Base-by-base conservation (phyloP, 192 early-diverging fungal species). In the Gonapodya prolifera region DNA sequence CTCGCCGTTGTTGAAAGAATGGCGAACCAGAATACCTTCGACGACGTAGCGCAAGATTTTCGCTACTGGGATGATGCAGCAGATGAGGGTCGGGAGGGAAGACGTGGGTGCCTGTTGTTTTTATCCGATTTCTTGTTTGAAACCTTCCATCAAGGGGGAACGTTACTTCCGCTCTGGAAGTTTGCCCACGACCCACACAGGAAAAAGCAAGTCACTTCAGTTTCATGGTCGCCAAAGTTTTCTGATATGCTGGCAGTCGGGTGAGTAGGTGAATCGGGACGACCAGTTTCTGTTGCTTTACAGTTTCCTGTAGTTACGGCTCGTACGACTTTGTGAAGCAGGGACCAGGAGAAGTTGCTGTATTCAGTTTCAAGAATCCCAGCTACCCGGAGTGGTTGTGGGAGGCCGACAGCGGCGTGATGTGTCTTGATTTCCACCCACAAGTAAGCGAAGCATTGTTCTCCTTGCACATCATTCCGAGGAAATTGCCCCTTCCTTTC, bases 1-100 rank as follows among this genome's bases (percentile, higher is more conserved):
- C 79, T 90, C 33, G 83, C 81, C 34, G 85, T 87, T 34, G 81
- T 87, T 35, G 89, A 90, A 78, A 77, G 89, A 30, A 90, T 90
- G 89, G 87, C 89, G 31, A 90, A 90, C 69, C 89, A 90, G 70
- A 90, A 90, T 80, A 88, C 87, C 28, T 89, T 87, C 80, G 89
- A 90, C 80, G 89, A 90, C 35, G 86, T 90, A 35, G 81, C 87
- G 1, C 86, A 90, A 78, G 89, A 90, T 77, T 90, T 84, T 80
- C 89, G 89, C 76, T 90, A 88, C 75, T 90, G 88, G 87, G 88
- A 90, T 78, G 89, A 90, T 78, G 88, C 87, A 8, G 81, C 85
- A 2, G 89, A 90, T 78, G 89, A 90, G 34, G 34, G 87, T 69
- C 81, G 85, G 2, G 86, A 85, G 34, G 77, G 82, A 13, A 87